Conservation (phyloP, 2,329 filamentous ascomycete species). For the Paramyrothecium roridum region DNA sequence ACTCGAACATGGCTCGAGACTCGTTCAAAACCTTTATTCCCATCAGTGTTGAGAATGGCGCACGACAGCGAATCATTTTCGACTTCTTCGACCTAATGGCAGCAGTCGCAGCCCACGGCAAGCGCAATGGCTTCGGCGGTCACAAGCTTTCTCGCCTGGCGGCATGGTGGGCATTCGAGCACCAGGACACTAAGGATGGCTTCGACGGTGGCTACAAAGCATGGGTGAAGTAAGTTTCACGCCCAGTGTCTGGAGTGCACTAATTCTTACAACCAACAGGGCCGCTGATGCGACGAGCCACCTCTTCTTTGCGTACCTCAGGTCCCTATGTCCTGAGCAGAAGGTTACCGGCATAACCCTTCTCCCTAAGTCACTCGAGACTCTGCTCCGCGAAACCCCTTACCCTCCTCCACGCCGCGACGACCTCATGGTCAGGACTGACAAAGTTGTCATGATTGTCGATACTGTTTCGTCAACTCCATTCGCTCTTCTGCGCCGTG, state of each 20-base stretch:
- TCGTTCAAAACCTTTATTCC: conserved; percentile 97
- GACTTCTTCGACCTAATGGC: conserved; percentile 94
- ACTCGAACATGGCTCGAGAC: conserved; percentile 87
- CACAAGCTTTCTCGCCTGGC: conserved; percentile 93
- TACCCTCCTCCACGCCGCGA: conserved; percentile 82
- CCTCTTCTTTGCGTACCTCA: conserved; percentile 94
- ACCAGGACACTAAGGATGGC: conserved; percentile 79
- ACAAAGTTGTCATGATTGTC: conserved; percentile 95
- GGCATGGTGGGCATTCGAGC: conserved; percentile 98
- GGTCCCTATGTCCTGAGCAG: conserved; percentile 82
- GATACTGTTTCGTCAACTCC: conserved; percentile 92
- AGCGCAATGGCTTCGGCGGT: conserved; percentile 88
- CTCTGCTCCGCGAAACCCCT: conserved; percentile 85
- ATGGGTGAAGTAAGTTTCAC: conserved; percentile 67
- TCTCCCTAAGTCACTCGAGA: conserved; percentile 86
- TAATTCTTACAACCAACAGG: conserved; percentile 37
- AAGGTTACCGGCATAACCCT: conserved; percentile 76
- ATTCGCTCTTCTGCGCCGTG: conserved; percentile 83
- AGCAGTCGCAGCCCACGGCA: conserved; percentile 87
- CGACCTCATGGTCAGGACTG: conserved; percentile 75
- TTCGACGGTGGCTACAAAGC: conserved; percentile 92
- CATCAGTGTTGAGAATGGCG: conserved; percentile 82
- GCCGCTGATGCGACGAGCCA: conserved; percentile 95
- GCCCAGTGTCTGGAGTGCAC: background rate
- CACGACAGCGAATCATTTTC: conserved; percentile 84